Percentiles rank a stretch among this genome's conserved stretches.
These are phyloP conservation scores for Candida lessepsii DNA, from an alignment of 805 yeast genomes.

Conservation along the genomic window DNA sequence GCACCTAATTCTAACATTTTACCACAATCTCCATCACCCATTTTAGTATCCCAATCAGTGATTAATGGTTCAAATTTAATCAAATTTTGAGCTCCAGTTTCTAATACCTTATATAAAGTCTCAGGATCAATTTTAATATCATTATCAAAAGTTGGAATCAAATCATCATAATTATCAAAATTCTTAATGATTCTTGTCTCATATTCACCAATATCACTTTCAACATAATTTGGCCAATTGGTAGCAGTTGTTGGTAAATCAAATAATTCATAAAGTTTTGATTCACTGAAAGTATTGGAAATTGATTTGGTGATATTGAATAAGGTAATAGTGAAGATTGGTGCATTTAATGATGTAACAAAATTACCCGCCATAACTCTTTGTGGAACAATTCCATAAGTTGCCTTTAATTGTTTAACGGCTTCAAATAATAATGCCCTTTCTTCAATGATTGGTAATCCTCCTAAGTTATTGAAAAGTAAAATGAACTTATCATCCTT, in stretches of 20 bases:
- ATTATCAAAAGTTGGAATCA: conserved; percentile 5
- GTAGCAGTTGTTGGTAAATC: conserved; percentile 30
- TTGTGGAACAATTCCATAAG: conserved; percentile 24
- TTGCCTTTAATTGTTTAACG: conserved; percentile 20
- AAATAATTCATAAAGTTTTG: conserved; percentile 26
- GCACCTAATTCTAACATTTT: conserved; percentile 36
- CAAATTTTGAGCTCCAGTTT: conserved; percentile 26
- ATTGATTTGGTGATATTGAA: conserved; percentile 32
- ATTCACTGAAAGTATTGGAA: conserved; percentile 17
- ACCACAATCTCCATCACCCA: conserved; percentile 48
- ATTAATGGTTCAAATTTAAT: conserved; percentile 33
- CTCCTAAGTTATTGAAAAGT: conserved; percentile 38
- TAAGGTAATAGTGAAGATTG: conserved; percentile 34
- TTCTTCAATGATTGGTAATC: conserved; percentile 33
- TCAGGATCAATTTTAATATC: conserved; percentile 23
- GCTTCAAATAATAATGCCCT: conserved; percentile 25
- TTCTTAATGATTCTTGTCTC: conserved; percentile 23
- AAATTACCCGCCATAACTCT: conserved; percentile 34
- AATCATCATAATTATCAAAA: conserved; percentile 26
- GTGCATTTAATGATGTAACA: conserved; percentile 38
- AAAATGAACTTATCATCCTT: conserved; percentile 27
- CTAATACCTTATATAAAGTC: conserved; percentile 13
- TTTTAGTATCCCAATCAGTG: conserved; percentile 41
- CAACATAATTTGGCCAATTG: conserved; percentile 28
- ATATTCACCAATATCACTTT: conserved; percentile 17